Conservation (phyloP, 2,329 filamentous ascomycete genomes). For the Ustulina deusta region DNA sequence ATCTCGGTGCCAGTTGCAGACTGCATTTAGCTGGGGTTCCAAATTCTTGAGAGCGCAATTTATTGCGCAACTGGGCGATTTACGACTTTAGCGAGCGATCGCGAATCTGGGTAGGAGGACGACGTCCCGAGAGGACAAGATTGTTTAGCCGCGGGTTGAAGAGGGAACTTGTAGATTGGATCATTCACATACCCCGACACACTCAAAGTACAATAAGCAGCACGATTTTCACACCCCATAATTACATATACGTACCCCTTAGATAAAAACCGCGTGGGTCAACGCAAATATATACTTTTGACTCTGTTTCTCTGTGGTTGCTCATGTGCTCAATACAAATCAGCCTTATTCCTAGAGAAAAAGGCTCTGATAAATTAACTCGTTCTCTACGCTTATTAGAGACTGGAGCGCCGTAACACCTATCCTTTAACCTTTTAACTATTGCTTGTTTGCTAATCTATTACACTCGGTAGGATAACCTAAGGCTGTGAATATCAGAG, state of each 20-base stretch:
- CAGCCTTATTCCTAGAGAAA: too few relatives aligned
- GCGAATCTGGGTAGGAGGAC: neutral
- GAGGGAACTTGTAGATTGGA: neutral
- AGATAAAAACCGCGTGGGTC: neutral
- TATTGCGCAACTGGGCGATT: neutral
- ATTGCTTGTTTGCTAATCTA: too few relatives aligned
- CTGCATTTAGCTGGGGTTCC: neutral
- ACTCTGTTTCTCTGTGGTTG: too few relatives aligned
- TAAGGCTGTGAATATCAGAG: too few relatives aligned
- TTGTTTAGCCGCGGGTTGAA: neutral
- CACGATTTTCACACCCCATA: neutral
- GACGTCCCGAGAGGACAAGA: neutral
- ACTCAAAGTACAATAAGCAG: neutral
- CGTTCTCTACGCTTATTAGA: too few relatives aligned
- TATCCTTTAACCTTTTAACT: too few relatives aligned
- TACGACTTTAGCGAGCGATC: neutral
- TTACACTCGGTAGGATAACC: too few relatives aligned
- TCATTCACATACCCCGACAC: neutral
- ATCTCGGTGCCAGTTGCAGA: neutral
- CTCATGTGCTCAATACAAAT: neutral
- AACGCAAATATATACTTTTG: neutral
- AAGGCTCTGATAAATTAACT: too few relatives aligned
- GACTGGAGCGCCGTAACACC: too few relatives aligned
- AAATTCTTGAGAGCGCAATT: neutral
- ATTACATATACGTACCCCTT: neutral